phyloP scores from a whole-genome alignment of 2,329 filamentous ascomycete genomes.

The Aspergillus brasiliensis region DNA sequence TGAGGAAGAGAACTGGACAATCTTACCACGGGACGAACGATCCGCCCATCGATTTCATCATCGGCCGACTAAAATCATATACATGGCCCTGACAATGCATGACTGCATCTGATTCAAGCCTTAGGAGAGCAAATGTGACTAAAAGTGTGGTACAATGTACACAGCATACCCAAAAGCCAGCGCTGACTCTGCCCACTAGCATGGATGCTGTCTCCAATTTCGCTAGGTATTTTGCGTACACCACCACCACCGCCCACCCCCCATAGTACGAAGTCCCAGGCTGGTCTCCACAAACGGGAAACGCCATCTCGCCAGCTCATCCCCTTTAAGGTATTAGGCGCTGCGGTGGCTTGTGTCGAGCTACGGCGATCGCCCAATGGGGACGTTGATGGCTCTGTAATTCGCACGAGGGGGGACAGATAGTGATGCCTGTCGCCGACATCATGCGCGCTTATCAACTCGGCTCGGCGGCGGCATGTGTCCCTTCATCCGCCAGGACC shows the following conservation, averaged over 20 bases:
- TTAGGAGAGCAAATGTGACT: neutral
- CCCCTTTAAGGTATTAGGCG: neutral
- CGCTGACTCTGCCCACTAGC: neutral
- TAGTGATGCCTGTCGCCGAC: neutral
- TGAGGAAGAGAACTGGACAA: neutral
- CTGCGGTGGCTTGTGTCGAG: neutral
- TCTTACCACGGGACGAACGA: neutral
- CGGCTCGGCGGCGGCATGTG: neutral
- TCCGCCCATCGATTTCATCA: neutral
- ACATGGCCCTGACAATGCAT: neutral
- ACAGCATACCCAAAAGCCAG: neutral
- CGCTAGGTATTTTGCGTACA: neutral
- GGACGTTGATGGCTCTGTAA: neutral
- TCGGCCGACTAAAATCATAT: neutral
- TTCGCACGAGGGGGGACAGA: neutral
- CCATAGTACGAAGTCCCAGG: neutral
- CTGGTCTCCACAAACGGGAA: neutral
- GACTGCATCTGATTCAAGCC: neutral
- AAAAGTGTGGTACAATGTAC: neutral
- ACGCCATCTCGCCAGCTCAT: neutral
- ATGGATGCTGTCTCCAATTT: neutral
- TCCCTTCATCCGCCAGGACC: neutral
- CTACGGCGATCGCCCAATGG: neutral
- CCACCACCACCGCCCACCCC: too few species aligned
- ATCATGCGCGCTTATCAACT: neutral